These are phyloP conservation scores for Oropetium thomaeum DNA, from an alignment of 176 grass and related monocot species.

Conservation along the genomic window DNA sequence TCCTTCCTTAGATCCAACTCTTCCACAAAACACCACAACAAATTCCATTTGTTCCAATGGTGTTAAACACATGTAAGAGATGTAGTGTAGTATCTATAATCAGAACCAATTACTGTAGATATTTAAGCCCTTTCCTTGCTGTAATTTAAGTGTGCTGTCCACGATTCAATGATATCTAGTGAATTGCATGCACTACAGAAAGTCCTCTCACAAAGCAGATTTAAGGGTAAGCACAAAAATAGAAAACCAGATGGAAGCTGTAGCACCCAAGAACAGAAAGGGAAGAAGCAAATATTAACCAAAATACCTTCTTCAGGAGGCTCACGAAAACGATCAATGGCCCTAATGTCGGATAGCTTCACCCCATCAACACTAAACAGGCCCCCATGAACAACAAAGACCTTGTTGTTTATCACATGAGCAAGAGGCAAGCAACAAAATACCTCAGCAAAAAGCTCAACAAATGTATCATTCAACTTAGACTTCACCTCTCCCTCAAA, in stretches of 20 bases:
- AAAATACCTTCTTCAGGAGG: constrained; percentile 90
- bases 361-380: constrained; percentile 96
- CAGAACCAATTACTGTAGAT: not conserved
- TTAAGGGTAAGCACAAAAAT: not conserved
- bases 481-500: constrained; percentile 93
- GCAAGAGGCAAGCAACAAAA: constrained; percentile 90
- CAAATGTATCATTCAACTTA: constrained; percentile 73
- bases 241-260: not conserved
- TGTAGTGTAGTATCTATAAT: not conserved
- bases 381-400: constrained; percentile 88
- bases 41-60: too few species aligned
- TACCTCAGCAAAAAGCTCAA: constrained; percentile 88
- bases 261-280: not conserved
- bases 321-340: constrained; percentile 85
- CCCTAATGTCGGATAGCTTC: constrained; percentile 79
- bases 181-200: not conserved
- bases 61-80: not conserved
- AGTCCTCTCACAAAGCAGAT: not conserved
- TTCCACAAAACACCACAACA: too few species aligned
- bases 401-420: constrained; percentile 86
- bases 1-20: too few species aligned
- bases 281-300: not conserved
- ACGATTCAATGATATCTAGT: not conserved
- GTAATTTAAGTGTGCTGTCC: not conserved
- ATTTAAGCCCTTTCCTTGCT: not conserved